A percentile compares a stretch with the other conserved stretches of the same genome.
These are phyloP conservation scores for Kluyveromyces nonfermentans DNA, from an alignment of 805 yeast species.

Conservation along the genomic window DNA sequence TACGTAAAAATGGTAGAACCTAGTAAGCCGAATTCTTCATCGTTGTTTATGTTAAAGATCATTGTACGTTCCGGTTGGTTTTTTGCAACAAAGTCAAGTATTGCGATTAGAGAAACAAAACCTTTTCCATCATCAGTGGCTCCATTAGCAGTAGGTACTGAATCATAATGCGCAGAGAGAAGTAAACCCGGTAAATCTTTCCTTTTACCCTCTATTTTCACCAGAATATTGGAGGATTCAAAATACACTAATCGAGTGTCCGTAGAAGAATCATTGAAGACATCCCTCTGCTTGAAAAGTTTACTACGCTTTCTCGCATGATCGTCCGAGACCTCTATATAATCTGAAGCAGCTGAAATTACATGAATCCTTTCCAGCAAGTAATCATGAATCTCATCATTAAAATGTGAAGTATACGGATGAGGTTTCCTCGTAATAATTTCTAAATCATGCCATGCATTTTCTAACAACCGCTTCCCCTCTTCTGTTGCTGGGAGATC, in stretches of 20 bases:
- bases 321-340: conserved; percentile 32
- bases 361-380: conserved; percentile 36
- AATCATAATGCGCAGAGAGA: conserved; percentile 79
- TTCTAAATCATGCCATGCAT: conserved; percentile 67
- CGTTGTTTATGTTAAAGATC: conserved; percentile 76
- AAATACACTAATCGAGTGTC: conserved; percentile 53
- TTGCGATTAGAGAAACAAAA: conserved; percentile 67
- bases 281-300: conserved; percentile 42
- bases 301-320: conserved; percentile 32
- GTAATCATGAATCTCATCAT: conserved; percentile 68
- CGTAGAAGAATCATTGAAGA: conserved; percentile 34
- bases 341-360: conserved; percentile 22
- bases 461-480: conserved; percentile 26
- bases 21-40: conserved; percentile 79
- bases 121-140: conserved; percentile 93
- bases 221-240: conserved; percentile 76
- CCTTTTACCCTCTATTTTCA: conserved; percentile 58
- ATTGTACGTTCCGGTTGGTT: conserved; percentile 60
- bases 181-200: conserved; percentile 54
- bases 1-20: conserved; percentile 70
- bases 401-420: conserved; percentile 70
- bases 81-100: conserved; percentile 41
- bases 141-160: conserved; percentile 81
- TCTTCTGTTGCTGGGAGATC: conserved; percentile 30
- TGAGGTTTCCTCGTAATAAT: conserved; percentile 56